Base-by-base conservation (phyloP, 768 basidiomycete genomes). In the Tulasnella sp. region DNA sequence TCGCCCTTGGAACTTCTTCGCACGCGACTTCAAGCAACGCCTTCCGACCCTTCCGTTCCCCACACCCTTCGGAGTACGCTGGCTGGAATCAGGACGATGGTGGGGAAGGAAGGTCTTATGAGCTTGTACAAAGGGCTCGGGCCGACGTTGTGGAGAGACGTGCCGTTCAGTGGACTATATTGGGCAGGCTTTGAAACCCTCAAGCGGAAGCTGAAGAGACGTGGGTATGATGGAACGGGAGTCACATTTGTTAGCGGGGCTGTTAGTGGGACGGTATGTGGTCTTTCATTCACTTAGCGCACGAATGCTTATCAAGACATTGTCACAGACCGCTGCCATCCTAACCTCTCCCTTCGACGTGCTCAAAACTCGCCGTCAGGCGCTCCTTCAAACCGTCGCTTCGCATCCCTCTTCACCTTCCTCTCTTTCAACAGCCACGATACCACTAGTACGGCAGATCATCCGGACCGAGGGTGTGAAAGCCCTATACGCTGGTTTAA, bases 321-420 rank as follows among this genome's bases (percentile, higher is more conserved):
- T n/a, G 9, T 16, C 40, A 62, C 64, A 72, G 71, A 83, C 85
- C 0, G 92, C 96, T 11, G 94, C 95, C 1, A 81, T 97, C 34
- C 74, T 96, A 72, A 98, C 96, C 1, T 93, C 94, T 16, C 96
- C 97, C 0, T 97, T 98, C 78, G 97, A 99, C 78, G 95, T 98
- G 26, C 84, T 98, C 72, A 99, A 99, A 81, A 98, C 97, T 1
- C 86, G 96, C 69, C 83, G 93, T 67, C 97, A 99, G 78, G 89
- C 95, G 3, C 82, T 92, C 59, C 76, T 91, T 40, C 90, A 93
- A 89, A 83, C 72, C 7, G 36, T 72, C 6, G 35, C 47, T 32
- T 34, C 86, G 9, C 78, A 83, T 9, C 78, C 88, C 3, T 78
- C 82, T 9, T 74, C 80, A 29, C 77, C 81, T 59, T 80, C 35